A percentile compares a stretch with the other conserved stretches of the same genome.
phyloP scores from a whole-genome alignment of 1,284 basidiomycete genomes.

The Gymnopus androsaceus region DNA sequence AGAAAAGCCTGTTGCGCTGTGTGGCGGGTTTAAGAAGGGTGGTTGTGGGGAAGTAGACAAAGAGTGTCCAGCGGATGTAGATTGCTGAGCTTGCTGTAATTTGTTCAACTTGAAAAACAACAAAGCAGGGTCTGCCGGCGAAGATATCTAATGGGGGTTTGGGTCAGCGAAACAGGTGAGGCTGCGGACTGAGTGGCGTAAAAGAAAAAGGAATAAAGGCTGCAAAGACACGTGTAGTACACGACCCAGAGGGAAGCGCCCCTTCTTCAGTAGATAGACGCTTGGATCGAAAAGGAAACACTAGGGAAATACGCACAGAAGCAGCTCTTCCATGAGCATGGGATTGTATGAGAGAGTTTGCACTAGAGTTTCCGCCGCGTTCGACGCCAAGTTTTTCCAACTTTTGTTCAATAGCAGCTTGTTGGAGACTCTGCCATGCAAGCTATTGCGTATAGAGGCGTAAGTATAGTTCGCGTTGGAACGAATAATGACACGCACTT shows the following conservation, averaged over 20 bases:
- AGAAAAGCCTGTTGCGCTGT: conserved; percentile 21
- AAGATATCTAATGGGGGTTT: conserved; percentile 64
- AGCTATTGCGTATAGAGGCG: conserved; percentile 38
- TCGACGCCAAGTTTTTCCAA: conserved; percentile 77
- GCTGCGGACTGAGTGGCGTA: conserved; percentile 3
- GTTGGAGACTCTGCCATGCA: conserved; percentile 72
- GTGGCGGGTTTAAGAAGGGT: conserved; percentile 45
- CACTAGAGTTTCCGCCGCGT: conserved; percentile 40
- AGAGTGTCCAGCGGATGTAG: conserved; percentile 49
- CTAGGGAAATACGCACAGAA: conserved; percentile 50
- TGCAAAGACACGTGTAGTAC: conserved; percentile 2
- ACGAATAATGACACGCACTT: conserved; percentile 45
- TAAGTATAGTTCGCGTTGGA: conserved; percentile 8
- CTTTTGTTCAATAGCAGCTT: conserved; percentile 74
- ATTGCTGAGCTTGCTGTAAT: conserved; percentile 67
- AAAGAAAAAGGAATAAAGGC: not conserved
- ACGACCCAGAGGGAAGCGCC: too few species aligned
- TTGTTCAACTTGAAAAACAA: conserved; percentile 81
- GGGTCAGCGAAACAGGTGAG: not conserved
- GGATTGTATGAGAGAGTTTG: conserved; percentile 44
- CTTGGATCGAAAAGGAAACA: conserved; percentile 1
- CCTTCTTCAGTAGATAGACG: too few species aligned
- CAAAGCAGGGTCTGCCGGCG: conserved; percentile 78
- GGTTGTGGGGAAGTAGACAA: conserved; percentile 66
- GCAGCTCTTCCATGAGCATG: conserved; percentile 75